phyloP scores from a whole-genome alignment of 208 protist species.

The Entamoeba dispar region DNA sequence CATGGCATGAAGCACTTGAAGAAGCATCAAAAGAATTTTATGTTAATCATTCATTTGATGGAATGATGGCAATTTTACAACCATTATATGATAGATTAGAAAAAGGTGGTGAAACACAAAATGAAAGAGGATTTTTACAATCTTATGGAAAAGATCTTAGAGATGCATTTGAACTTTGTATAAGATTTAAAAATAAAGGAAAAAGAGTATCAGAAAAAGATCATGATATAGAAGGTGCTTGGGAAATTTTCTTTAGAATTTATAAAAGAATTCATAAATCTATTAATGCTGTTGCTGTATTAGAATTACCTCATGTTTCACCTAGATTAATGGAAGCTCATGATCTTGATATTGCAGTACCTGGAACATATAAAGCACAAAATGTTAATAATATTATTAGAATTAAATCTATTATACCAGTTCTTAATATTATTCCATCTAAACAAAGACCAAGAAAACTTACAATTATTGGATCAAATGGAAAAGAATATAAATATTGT shows the following conservation, averaged over 20 bases:
- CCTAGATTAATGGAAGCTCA: constrained; percentile 64
- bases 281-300: constrained; percentile 64
- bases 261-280: constrained; percentile 78
- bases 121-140: neutral
- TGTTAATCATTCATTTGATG: neutral
- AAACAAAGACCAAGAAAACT: constrained; percentile 94
- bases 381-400: neutral
- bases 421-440: constrained; percentile 66
- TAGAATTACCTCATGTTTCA: constrained; percentile 82
- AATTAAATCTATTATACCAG: neutral
- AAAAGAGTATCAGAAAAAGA: neutral
- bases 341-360: constrained; percentile 80
- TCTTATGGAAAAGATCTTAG: neutral
- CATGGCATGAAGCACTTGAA: constrained; percentile 51
- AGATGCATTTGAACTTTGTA: neutral
- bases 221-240: constrained; percentile 71
- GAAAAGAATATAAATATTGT: constrained; percentile 75
- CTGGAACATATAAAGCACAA: constrained; percentile 61
- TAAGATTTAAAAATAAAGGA: neutral
- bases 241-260: constrained; percentile 58
- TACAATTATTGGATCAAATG: constrained; percentile 73
- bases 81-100: neutral
- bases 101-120: neutral
- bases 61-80: neutral
- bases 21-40: neutral